Percentiles rank a stretch among this genome's conserved stretches.
Conservation (phyloP, 257 asterid genomes). For the Solanum etuberosum region DNA sequence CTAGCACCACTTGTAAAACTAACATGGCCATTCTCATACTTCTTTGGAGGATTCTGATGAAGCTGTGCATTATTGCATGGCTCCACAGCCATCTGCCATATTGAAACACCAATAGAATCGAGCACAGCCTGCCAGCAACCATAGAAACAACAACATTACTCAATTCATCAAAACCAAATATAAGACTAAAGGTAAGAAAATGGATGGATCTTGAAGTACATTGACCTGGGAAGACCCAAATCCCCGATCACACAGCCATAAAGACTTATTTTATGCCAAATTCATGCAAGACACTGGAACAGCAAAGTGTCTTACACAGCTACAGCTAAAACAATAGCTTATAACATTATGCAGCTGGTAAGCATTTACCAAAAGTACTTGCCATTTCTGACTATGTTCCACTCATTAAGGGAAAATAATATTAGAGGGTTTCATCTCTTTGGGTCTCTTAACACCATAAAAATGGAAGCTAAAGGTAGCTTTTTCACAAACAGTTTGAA, state of each 20-base stretch:
- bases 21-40: constrained; percentile 43
- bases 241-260: neutral
- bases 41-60: constrained; percentile 2
- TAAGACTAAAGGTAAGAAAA: neutral
- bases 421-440: neutral
- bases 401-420: neutral
- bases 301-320: neutral
- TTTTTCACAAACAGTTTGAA: neutral
- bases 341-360: neutral
- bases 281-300: neutral
- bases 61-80: constrained; percentile 21
- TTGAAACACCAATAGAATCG: constrained; percentile 64
- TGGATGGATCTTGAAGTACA: neutral
- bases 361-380: neutral
- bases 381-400: neutral
- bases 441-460: neutral
- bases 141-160: neutral
- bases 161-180: neutral
- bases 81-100: constrained; percentile 92
- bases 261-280: neutral
- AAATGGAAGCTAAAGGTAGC: neutral
- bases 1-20: constrained; percentile 18
- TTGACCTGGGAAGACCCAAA: neutral
- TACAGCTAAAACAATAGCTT: neutral
- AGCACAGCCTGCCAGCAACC: constrained; percentile 51